A percentile compares a stretch with the other conserved stretches of the same genome.
Evolutionary conservation across 768 basidiomycete species (phyloP).

Genomic region (Bullera alba): DNA sequence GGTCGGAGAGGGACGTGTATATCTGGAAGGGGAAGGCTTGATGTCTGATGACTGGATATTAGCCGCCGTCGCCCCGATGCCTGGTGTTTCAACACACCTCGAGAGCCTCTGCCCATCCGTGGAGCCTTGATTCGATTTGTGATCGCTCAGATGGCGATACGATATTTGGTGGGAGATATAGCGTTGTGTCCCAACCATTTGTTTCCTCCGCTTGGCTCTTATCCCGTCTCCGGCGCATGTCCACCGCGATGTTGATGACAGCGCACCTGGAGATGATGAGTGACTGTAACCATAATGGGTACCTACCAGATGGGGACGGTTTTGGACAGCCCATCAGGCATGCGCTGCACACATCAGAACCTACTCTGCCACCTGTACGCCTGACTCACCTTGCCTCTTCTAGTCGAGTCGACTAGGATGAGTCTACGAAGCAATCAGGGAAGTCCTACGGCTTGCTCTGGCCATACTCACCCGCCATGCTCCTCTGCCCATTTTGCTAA

Average conservation of each 20-base stretch:
- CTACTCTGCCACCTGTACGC: not conserved
- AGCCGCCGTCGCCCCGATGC: not conserved
- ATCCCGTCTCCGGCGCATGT: not conserved
- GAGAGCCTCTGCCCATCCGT: constrained; percentile 63
- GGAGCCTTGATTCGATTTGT: constrained; percentile 64
- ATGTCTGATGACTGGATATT: constrained; percentile 53
- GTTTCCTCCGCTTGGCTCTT: constrained; percentile 15
- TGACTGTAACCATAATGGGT: not conserved
- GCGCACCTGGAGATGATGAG: constrained; percentile 50
- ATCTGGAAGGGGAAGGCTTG: constrained; percentile 62
- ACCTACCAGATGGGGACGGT: constrained; percentile 87
- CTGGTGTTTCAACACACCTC: constrained; percentile 51
- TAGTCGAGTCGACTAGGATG: constrained; percentile 83
- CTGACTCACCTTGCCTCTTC: constrained; percentile 64
- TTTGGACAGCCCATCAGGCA: constrained; percentile 89
- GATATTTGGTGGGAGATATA: constrained; percentile 64
- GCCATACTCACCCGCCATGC: constrained; percentile 55
- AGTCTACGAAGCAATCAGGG: constrained; percentile 50
- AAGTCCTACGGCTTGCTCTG: too few species aligned
- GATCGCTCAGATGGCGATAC: constrained; percentile 60
- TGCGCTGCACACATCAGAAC: constrained; percentile 49
- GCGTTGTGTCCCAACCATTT: constrained; percentile 52
- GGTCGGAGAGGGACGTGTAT: constrained; percentile 67
- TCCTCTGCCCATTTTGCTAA: constrained; percentile 57
- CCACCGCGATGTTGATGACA: constrained; percentile 64